Evolutionary conservation across 306 rosid genomes (phyloP), one percentile per base, ranked within the genome.

Genomic region (Dryas drummondii): DNA sequence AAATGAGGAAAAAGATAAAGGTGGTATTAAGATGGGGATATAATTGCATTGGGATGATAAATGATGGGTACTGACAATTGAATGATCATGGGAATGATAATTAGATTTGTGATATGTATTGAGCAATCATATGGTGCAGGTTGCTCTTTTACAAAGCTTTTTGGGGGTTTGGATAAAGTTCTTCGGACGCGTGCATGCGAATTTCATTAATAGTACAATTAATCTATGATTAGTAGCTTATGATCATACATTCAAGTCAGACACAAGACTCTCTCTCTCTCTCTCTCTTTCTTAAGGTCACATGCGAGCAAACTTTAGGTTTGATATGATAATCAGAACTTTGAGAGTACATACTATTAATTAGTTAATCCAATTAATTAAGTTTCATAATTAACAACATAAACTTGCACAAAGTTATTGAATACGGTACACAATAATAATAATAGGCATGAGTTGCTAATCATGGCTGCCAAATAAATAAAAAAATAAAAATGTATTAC

Each of bases 41-140:
- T 72, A 45, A 72, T 72, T 72, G 76, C 67, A 45, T 57, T 26
- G 76, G 76, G 68, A 72, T 72, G 76, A 47, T 60, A 57, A 55
- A 71, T 65, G 67, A 49, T 72, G 84, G 13, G 66, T 17, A 45
- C 68, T 72, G 78, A 72, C 78, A 72, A 19, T 78, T 41, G 71
- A 74, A 82, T 78, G 78, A 82, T 78, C 51, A 74, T 56, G 71
- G 71, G 78, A 82, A 82, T 64, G 85, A 73, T 82, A 67, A 46
- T 69, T 40, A 49, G 77, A 78, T 64, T 74, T 64, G 65, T 22
- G 71, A 53, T 54, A 6, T 68, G 80, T 32, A 72, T 59, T 75
- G 58, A 48, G 80, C 86, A 82, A 79, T 79, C 83, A 82, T 82
- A 68, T 75, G 78, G 44, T 74, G 66, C 72, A 59, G 79, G 45